A percentile compares a stretch with the other conserved stretches of the same genome.
Evolutionary conservation across 768 basidiomycete species (phyloP).

Genomic region (Lactarius tabidus): DNA sequence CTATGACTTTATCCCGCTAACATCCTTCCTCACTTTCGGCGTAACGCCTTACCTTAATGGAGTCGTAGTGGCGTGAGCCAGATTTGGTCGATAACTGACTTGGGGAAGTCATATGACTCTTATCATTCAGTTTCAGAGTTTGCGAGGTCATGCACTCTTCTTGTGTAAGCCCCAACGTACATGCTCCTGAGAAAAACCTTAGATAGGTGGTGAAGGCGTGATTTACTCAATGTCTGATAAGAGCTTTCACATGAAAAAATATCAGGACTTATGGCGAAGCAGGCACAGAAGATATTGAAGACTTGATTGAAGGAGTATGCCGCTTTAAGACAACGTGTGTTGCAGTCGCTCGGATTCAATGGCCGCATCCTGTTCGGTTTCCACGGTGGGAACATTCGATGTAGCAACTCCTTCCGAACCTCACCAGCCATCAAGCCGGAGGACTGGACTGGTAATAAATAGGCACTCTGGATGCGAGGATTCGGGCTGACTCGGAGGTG

Average conservation of each 20-base stretch:
- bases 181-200: too few relatives aligned
- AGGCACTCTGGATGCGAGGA: neutral
- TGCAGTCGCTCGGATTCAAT: neutral
- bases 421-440: too few relatives aligned
- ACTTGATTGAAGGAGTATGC: neutral
- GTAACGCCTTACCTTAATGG: neutral
- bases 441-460: neutral
- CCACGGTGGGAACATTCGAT: neutral
- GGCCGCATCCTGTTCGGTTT: neutral
- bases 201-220: neutral
- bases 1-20: neutral
- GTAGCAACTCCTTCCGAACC: neutral
- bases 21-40: neutral
- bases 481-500: neutral
- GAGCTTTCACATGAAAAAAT: neutral
- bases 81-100: neutral
- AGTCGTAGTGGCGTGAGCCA: neutral
- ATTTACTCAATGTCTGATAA: neutral
- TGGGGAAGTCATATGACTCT: neutral
- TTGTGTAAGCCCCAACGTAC: neutral
- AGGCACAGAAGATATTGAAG: neutral
- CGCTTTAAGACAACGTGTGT: neutral
- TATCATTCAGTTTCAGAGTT: neutral
- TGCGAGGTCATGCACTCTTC: neutral
- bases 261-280: neutral